phyloP scores from a whole-genome alignment of 371 early-diverging fungal species.

The Haplosporangium sp. region DNA sequence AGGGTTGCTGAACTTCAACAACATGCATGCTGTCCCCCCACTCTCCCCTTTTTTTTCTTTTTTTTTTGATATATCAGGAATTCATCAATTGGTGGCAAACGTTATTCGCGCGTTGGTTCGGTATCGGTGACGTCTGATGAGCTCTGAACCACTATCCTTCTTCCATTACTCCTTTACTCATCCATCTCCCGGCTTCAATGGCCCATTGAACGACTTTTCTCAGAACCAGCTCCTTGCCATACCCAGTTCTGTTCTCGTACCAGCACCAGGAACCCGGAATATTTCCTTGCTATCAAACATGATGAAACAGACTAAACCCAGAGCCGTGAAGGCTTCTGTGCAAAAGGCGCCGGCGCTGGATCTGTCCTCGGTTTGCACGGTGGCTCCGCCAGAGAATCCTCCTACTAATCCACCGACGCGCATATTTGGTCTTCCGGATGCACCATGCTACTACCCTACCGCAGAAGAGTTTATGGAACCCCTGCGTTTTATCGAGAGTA shows the following conservation, averaged over 20 bases:
- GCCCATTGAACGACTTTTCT: conserved; percentile 7
- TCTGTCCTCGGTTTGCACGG: conserved; percentile 53
- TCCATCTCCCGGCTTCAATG: conserved; percentile 10
- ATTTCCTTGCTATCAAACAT: conserved; percentile 8
- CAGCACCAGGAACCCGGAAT: not conserved
- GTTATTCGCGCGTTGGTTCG: too few relatives aligned
- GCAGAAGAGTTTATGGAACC: conserved; percentile 89
- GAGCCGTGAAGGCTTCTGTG: conserved; percentile 20
- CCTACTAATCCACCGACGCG: conserved; percentile 49
- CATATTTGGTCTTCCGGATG: conserved; percentile 76
- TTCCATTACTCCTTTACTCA: not conserved
- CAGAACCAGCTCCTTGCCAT: not conserved
- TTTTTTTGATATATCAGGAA: too few relatives aligned
- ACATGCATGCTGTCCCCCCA: too few relatives aligned
- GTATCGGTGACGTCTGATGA: too few relatives aligned
- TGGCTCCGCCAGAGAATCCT: conserved; percentile 50
- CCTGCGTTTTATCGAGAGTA: conserved; percentile 83
- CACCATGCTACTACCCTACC: conserved; percentile 88
- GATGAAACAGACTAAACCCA: conserved; percentile 42
- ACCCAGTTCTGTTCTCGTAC: not conserved
- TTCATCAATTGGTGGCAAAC: too few relatives aligned
- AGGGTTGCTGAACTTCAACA: too few relatives aligned
- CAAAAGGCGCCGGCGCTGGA: conserved; percentile 48
- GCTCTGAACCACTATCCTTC: too few relatives aligned
- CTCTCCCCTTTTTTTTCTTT: too few relatives aligned